phyloP scores from a whole-genome alignment of 495 filamentous ascomycete species.

The Tetracladium marchalianum region DNA sequence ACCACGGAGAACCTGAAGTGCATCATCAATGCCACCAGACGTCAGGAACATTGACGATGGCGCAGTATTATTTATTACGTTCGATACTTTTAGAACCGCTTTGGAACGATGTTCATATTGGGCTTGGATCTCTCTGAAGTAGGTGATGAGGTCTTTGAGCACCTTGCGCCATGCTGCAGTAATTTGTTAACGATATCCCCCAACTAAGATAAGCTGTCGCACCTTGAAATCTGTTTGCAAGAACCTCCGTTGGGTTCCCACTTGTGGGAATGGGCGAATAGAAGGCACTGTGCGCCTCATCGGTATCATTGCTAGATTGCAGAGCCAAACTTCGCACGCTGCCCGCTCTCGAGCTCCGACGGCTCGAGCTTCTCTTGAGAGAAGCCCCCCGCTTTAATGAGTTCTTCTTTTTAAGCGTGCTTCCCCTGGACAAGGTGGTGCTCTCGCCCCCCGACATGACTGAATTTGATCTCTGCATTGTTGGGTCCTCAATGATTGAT shows the following conservation, averaged over 20 bases:
- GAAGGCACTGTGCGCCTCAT: conserved; percentile 76
- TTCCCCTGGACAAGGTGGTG: conserved; percentile 53
- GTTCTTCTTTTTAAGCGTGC: conserved; percentile 78
- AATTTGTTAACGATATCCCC: neutral
- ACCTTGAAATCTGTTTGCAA: conserved; percentile 89
- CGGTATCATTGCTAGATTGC: conserved; percentile 49
- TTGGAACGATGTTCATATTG: conserved; percentile 85
- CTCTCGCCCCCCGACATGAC: conserved; percentile 32
- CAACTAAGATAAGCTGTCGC: conserved; percentile 19
- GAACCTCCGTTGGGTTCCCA: conserved; percentile 78
- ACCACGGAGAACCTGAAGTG: conserved; percentile 65
- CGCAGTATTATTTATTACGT: conserved; percentile 70
- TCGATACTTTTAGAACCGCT: conserved; percentile 70
- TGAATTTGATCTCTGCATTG: conserved; percentile 40
- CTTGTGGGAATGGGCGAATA: conserved; percentile 79
- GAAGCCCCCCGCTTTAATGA: conserved; percentile 66
- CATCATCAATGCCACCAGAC: conserved; percentile 77
- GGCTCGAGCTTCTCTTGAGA: conserved; percentile 69
- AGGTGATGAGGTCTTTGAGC: conserved; percentile 87
- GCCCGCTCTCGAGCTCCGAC: conserved; percentile 63
- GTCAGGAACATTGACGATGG: conserved; percentile 62
- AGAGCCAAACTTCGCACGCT: conserved; percentile 69
- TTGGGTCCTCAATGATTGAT: conserved; percentile 47
- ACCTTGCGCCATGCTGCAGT: conserved; percentile 82
- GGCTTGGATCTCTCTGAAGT: conserved; percentile 86